phyloP scores from a whole-genome alignment of 371 early-diverging fungal genomes.

The Mortierella sp. region DNA sequence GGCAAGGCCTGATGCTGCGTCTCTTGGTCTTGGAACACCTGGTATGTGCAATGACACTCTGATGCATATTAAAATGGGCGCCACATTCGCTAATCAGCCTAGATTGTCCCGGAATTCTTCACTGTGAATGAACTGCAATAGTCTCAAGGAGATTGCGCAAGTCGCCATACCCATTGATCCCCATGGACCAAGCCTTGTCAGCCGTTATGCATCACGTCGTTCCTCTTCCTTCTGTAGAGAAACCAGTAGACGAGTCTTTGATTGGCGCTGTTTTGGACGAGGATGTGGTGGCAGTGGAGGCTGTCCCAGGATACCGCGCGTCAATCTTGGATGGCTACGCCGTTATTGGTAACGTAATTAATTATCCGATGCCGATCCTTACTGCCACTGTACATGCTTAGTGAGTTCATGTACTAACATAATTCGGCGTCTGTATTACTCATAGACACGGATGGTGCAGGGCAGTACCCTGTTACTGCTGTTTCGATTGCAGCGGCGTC shows the following conservation, averaged over 20 bases:
- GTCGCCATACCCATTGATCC: constrained; percentile 87
- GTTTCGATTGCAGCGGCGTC: constrained; percentile 70
- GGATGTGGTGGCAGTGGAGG: constrained; percentile 78
- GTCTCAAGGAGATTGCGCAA: constrained; percentile 77
- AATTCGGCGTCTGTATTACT: not conserved
- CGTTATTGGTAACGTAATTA: constrained; percentile 70
- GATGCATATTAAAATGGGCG: not conserved
- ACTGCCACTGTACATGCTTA: not conserved
- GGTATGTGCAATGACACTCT: constrained; percentile 47
- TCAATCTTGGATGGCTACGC: constrained; percentile 96
- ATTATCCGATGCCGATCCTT: not conserved
- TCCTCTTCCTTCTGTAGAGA: constrained; percentile 49
- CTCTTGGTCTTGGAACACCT: constrained; percentile 62
- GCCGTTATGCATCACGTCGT: constrained; percentile 64
- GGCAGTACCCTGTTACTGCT: constrained; percentile 76
- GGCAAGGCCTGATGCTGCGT: constrained; percentile 41
- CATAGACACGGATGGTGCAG: constrained; percentile 85
- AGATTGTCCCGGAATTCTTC: not conserved
- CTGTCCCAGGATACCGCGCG: constrained; percentile 90
- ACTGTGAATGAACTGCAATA: constrained; percentile 15
- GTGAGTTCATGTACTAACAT: not conserved
- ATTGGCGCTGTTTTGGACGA: constrained; percentile 81
- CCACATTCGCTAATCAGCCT: too few relatives aligned
- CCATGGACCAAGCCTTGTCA: constrained; percentile 77
- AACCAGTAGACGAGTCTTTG: constrained; percentile 64